Evolutionary conservation across 2,329 filamentous ascomycete genomes (phyloP), one percentile per base, ranked within the genome.

Genomic region (Sporothrix brasiliensis): DNA sequence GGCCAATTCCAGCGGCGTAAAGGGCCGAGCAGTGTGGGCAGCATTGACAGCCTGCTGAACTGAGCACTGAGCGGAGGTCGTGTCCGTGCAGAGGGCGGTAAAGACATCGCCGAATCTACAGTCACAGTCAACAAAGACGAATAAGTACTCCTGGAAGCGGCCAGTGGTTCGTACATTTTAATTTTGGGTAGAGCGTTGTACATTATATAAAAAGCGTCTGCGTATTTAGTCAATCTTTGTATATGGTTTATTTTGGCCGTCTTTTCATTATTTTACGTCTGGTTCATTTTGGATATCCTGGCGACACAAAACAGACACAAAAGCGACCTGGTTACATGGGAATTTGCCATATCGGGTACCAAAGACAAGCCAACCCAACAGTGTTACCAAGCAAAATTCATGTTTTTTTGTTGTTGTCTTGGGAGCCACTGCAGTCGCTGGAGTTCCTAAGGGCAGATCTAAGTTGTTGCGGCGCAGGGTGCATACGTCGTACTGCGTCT

Each of bases 31-130:
- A 74, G 72, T 44, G 69, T 73, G 19, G 70, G 60, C 30, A 74
- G 73, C 71, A 74, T 74, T n/a, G 70, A 71, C 72, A 73, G 73
- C 21, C 65, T 74, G 63, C 65, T 74, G 9, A 74, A 74, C 30
- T 44, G 14, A 68, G 65, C 54, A 68, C 53, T 34, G 71, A 73
- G 41, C 13, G 41, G 41, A 4, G 27, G 41, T 10, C 34, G 34
- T 34, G 4, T 30, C 27, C 27, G 3, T 30, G 27, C 27, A 30
- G 27, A 30, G 27, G 54, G 41, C 9, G 61, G 41, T 58, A 66
- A 66, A 53, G 3, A 4, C 27, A 30, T 30, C 3, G 27, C 3
- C 27, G 27, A 30, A 30, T 30, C 27, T 53, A 10, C 50, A 14
- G 53, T 5, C 53, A 27, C 27, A 34, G 24, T 30, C 41, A 6